Evolutionary conservation across 257 asterid species (phyloP).

Genomic region (Osmanthus fragrans): DNA sequence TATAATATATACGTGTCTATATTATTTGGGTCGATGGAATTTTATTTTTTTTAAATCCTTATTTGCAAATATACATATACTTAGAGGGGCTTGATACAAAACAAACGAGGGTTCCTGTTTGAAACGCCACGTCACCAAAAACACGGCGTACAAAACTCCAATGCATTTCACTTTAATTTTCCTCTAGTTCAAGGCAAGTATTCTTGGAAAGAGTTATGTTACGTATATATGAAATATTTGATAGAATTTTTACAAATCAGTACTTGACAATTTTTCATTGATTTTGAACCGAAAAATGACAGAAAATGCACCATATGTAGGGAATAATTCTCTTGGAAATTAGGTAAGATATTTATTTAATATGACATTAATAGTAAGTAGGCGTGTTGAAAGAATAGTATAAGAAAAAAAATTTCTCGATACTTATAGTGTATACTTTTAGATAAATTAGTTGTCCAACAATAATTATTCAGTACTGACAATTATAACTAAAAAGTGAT

Average conservation of each 20-base stretch:
- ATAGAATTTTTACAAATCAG: no score
- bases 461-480: no score
- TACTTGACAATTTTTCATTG: no score
- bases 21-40: conserved; percentile 5
- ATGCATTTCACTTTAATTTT: conserved; percentile 22
- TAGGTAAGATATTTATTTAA: background rate
- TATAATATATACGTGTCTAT: conserved; percentile 21
- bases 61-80: conserved; percentile 8
- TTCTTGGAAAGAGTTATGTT: background rate
- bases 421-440: no score
- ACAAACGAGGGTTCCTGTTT: conserved; percentile 4
- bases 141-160: conserved; percentile 69
- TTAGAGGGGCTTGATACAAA: background rate
- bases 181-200: background rate
- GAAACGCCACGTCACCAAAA: conserved; percentile 78
- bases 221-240: no score
- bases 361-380: background rate
- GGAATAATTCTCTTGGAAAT: background rate
- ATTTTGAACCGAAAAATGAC: no score
- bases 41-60: conserved; percentile 3
- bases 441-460: background rate
- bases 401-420: no score
- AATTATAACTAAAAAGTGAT: background rate
- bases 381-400: background rate
- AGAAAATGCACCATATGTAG: no score